Evolutionary conservation across 2,329 filamentous ascomycete genomes (phyloP).

Genomic region (Apiospora rasikravindrae): DNA sequence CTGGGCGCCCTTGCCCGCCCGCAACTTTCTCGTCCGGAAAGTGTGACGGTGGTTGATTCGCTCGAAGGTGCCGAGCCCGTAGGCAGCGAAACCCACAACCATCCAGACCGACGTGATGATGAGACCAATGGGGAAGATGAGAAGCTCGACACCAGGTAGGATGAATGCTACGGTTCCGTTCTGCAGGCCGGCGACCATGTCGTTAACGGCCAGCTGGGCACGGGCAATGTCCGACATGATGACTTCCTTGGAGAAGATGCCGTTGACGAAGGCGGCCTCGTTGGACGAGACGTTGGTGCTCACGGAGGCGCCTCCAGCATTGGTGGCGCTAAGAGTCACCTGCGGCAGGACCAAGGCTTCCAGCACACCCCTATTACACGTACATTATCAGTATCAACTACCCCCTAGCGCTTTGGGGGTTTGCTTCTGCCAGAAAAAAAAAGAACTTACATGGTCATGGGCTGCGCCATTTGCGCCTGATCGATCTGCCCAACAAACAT

Average conservation of each 20-base stretch:
- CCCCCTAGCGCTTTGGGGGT: not conserved
- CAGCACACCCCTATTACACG: slow-evolving; percentile 55
- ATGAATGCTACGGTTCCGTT: slow-evolving; percentile 68
- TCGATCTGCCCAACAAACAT: slow-evolving; percentile 74
- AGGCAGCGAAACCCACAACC: slow-evolving; percentile 58
- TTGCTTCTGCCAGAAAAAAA: not conserved
- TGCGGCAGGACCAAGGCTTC: slow-evolving; percentile 70
- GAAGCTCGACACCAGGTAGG: slow-evolving; percentile 69
- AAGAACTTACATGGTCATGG: slow-evolving; percentile 64
- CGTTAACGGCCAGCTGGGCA: slow-evolving; percentile 56
- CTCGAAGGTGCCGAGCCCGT: slow-evolving; percentile 69
- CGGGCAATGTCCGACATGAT: slow-evolving; percentile 55
- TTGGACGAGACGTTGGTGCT: slow-evolving; percentile 70
- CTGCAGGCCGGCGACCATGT: slow-evolving; percentile 48
- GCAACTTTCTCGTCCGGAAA: slow-evolving; percentile 59
- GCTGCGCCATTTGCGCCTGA: slow-evolving; percentile 54
- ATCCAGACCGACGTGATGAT: slow-evolving; percentile 70
- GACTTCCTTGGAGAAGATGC: slow-evolving; percentile 68
- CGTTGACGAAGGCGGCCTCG: slow-evolving; percentile 73
- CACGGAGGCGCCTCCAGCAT: slow-evolving; percentile 55
- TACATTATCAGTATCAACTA: not conserved
- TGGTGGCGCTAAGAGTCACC: slow-evolving; percentile 68
- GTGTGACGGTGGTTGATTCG: slow-evolving; percentile 69
- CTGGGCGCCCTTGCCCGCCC: slow-evolving; percentile 42
- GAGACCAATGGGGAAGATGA: slow-evolving; percentile 74